These are phyloP conservation scores for Xerocomellus amylosporus DNA, from an alignment of 768 basidiomycete genomes.

Conservation along the genomic window DNA sequence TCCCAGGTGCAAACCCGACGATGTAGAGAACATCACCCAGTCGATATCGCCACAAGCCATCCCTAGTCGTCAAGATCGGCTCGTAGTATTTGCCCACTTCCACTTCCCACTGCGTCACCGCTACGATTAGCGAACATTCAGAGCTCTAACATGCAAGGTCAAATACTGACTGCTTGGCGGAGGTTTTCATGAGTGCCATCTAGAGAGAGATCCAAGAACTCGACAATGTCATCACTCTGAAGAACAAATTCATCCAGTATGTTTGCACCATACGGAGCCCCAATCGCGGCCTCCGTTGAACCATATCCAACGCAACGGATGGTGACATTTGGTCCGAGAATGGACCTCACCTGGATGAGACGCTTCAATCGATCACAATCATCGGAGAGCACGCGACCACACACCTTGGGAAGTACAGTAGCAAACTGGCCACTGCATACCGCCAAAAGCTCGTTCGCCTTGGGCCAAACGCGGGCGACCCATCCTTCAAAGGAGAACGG, in stretches of 20 bases:
- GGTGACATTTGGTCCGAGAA: constrained; percentile 6
- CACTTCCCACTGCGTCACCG: constrained; percentile 13
- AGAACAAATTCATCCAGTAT: constrained; percentile 12
- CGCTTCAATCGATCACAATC: neutral
- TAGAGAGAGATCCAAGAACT: constrained; percentile 15
- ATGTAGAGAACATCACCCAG: constrained; percentile 19
- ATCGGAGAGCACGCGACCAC: neutral
- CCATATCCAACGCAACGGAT: constrained; percentile 9
- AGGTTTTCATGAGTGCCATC: constrained; percentile 10
- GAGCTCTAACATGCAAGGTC: neutral
- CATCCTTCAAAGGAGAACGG: constrained; percentile 15
- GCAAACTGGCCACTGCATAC: constrained; percentile 12
- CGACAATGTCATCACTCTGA: constrained; percentile 2
- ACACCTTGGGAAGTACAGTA: constrained; percentile 12
- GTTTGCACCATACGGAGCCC: neutral
- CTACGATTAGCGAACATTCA: neutral
- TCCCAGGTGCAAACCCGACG: constrained; percentile 13
- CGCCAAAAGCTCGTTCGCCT: neutral
- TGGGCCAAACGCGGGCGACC: constrained; percentile 16
- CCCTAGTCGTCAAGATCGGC: constrained; percentile 16
- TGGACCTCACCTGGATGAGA: constrained; percentile 7
- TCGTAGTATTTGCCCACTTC: constrained; percentile 20
- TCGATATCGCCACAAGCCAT: constrained; percentile 24
- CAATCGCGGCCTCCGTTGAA: constrained; percentile 10
- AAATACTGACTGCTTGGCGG: constrained; percentile 11